These are phyloP conservation scores for Phyllosticta citriasiana DNA, from an alignment of 2,329 filamentous ascomycete species.

Conservation along the genomic window DNA sequence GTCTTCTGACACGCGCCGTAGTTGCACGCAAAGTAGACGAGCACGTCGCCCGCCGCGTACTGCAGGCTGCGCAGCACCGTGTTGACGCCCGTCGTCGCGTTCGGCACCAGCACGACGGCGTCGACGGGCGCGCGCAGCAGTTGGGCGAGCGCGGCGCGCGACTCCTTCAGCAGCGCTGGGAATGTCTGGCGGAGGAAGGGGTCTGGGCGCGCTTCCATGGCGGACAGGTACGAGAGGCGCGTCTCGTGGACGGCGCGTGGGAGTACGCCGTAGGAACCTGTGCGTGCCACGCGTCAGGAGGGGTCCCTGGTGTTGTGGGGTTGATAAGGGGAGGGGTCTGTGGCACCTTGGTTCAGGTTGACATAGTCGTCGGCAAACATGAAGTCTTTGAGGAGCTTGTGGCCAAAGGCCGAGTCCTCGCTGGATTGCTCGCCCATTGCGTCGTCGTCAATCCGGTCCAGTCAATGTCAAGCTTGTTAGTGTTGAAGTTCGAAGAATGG, in stretches of 20 bases:
- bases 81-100: conserved; percentile 71
- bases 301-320: too few relatives aligned
- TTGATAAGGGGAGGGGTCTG: neutral
- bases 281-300: neutral
- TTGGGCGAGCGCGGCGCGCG: conserved; percentile 53
- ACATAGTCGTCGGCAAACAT: conserved; percentile 56
- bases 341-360: conserved; percentile 67
- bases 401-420: conserved; percentile 36
- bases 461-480: neutral
- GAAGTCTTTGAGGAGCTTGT: conserved; percentile 53
- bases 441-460: neutral
- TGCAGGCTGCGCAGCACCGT: conserved; percentile 66
- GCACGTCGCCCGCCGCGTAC: conserved; percentile 62
- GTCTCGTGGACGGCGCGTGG: conserved; percentile 52
- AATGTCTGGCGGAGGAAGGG: conserved; percentile 63
- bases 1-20: conserved; percentile 72
- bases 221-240: conserved; percentile 55
- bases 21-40: conserved; percentile 68
- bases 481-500: neutral
- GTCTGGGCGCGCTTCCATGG: conserved; percentile 61
- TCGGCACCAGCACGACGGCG: conserved; percentile 66
- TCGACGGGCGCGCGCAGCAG: conserved; percentile 56
- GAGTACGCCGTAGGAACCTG: conserved; percentile 69
- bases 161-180: conserved; percentile 51
- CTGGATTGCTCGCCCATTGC: neutral